Base-by-base conservation (phyloP, 1,139 yeast genomes). In the Chernovozyma sophiae-reginae region DNA sequence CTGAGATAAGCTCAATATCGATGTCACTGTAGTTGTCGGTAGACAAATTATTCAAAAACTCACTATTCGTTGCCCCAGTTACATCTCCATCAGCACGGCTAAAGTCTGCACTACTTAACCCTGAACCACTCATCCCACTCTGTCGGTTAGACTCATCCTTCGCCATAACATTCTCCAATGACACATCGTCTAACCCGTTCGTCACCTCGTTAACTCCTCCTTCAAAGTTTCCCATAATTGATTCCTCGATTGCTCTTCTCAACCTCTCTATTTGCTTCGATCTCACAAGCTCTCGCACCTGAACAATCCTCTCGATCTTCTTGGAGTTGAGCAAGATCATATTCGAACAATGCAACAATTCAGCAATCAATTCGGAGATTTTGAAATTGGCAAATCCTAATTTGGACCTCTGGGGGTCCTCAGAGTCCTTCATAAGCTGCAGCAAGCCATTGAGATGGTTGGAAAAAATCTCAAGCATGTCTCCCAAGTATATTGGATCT, bases 401-500 rank as follows among this genome's bases (percentile, higher is more conserved):
- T 3, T 56, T 48, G 6, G 50, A 41, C 8, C 11, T 11, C 6
- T 26, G 6, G 29, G 12, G 10, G 12, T 8, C 12, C 18, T 26
- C 29, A 7, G 6, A 6, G 8, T 6, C 8, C 10, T 55, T 55
- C 49, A 67, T 50, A 35, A 68, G 51, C 10, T 51, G 53, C 22
- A 55, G 49, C 36, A 71, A 60, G 15, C 56, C 52, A 7, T 50
- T 55, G 32, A 71, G 52, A 37, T 64, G 56, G n/a, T 66, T 62
- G 0, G 73, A 65, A 40, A 71, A 70, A 4, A 68, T 50, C 3
- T 50, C 46, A 33, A 71, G 54, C 69, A 71, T 65, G 18, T 67
- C 72, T 1, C 77, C 77, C 37, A 71, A 52, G 41, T 62, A 69
- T 3, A 71, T 61, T 1, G 75, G 75, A 43, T 71, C 75, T 35